Percentiles rank a stretch among this genome's conserved stretches.
Conservation (phyloP, 164 flowering plant genomes). For the Vitis labrusca region DNA sequence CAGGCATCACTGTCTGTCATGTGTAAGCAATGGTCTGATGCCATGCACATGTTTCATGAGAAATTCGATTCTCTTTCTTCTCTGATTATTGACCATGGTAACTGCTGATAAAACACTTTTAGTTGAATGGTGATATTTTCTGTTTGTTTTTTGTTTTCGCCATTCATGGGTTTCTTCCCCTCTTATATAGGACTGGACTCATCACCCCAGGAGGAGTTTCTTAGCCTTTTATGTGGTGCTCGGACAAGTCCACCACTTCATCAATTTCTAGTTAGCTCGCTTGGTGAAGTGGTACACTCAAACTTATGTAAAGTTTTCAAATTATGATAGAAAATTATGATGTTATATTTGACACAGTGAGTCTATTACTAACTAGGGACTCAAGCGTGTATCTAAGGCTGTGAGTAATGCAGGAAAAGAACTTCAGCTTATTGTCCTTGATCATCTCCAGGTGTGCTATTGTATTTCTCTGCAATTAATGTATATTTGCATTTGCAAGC, state of each 20-base stretch:
- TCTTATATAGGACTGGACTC: slow-evolving; percentile 71
- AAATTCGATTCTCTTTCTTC: slow-evolving; percentile 71
- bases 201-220: slow-evolving; percentile 85
- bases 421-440: slow-evolving; percentile 74
- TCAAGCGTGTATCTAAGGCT: slow-evolving; percentile 76
- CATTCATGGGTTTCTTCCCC: slow-evolving; percentile 10
- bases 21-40: slow-evolving; percentile 93
- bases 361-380: slow-evolving; percentile 48
- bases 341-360: neutral
- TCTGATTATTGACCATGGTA: slow-evolving; percentile 84
- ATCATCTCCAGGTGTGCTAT: slow-evolving; percentile 77
- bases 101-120: slow-evolving; percentile 1
- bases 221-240: slow-evolving; percentile 92
- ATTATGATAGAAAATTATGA: neutral
- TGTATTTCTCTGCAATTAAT: neutral
- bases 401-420: slow-evolving; percentile 84
- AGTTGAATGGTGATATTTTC: neutral
- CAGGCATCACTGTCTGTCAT: slow-evolving; percentile 77
- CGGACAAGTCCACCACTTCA: slow-evolving; percentile 88
- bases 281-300: slow-evolving; percentile 80
- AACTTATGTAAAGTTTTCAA: slow-evolving; percentile 6
- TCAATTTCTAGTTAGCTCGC: slow-evolving; percentile 89
- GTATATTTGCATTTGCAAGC: neutral
- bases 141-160: slow-evolving; percentile 4
- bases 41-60: slow-evolving; percentile 77